These are phyloP conservation scores for Cercospora zeae-maydis DNA, from an alignment of 2,329 filamentous ascomycete species.

Conservation along the genomic window DNA sequence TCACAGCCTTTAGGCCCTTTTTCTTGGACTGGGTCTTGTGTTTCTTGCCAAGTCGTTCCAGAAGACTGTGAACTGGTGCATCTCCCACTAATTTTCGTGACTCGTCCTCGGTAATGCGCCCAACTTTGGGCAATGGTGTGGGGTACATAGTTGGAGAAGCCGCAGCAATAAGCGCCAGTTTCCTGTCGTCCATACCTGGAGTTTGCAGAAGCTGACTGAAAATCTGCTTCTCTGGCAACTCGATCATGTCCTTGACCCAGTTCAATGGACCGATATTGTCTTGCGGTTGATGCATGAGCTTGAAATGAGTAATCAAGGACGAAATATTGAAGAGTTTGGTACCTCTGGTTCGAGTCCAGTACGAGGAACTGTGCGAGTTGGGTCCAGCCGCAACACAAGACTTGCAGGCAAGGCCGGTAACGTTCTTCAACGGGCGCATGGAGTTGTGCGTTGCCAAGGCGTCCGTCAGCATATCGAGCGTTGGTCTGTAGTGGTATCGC, in stretches of 20 bases:
- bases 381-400: conserved; percentile 25
- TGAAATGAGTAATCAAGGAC: conserved; percentile 59
- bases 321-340: conserved; percentile 45
- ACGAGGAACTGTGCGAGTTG: conserved; percentile 33
- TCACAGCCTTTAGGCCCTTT: conserved; percentile 33
- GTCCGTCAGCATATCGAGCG: conserved; percentile 54
- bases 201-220: conserved; percentile 50
- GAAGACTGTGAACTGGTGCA: conserved; percentile 23
- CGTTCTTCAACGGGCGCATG: conserved; percentile 44
- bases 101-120: conserved; percentile 33
- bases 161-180: conserved; percentile 37
- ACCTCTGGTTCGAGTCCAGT: conserved; percentile 38
- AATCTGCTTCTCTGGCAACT: conserved; percentile 52
- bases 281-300: conserved; percentile 51
- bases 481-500: conserved; percentile 56
- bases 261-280: conserved; percentile 41
- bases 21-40: conserved; percentile 27
- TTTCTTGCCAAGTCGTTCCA: conserved; percentile 31
- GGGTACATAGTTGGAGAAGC: conserved; percentile 41
- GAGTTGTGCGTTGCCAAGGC: conserved; percentile 41
- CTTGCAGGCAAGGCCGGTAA: conserved; percentile 44
- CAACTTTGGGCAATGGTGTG: conserved; percentile 43
- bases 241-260: conserved; percentile 61
- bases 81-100: conserved; percentile 16
- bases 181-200: conserved; percentile 56